These are phyloP conservation scores for Spinacia oleracea DNA, from an alignment of 179 eudicot species.

Conservation along the genomic window DNA sequence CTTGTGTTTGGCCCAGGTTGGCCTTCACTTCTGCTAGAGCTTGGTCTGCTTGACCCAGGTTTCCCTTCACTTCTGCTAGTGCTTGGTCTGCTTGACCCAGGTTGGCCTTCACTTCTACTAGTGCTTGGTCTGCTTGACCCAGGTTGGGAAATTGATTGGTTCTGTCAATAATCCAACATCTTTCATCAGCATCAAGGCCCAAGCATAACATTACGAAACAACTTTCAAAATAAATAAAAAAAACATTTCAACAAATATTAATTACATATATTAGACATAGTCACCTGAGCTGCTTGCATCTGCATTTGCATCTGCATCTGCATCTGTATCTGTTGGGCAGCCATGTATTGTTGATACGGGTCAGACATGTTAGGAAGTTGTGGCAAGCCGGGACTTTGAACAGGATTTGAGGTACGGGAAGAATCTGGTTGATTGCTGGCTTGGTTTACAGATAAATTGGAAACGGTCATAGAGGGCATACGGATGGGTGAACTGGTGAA, in stretches of 20 bases:
- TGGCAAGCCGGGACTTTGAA: conserved; percentile 36
- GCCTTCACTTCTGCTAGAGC: conserved; percentile 41
- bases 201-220: neutral
- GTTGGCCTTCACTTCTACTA: conserved; percentile 44
- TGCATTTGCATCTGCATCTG: conserved; percentile 32
- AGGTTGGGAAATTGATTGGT: conserved; percentile 47
- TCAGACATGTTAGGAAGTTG: conserved; percentile 42
- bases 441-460: conserved; percentile 43
- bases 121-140: conserved; percentile 49
- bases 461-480: conserved; percentile 44
- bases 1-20: conserved; percentile 39
- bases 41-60: conserved; percentile 35
- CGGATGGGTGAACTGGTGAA: conserved; percentile 47
- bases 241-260: too few species aligned
- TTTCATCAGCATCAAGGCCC: neutral
- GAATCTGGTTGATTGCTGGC: conserved; percentile 32
- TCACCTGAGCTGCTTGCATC: conserved; percentile 28
- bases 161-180: conserved; percentile 36
- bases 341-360: conserved; percentile 72
- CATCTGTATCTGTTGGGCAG: conserved; percentile 55
- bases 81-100: conserved; percentile 39
- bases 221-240: too few species aligned
- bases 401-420: conserved; percentile 21
- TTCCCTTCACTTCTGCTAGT: conserved; percentile 42
- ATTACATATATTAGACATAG: neutral